A percentile compares a stretch with the other conserved stretches of the same genome.
Conservation (phyloP, 305 asterid genomes). For the Fraxinus platypoda region DNA sequence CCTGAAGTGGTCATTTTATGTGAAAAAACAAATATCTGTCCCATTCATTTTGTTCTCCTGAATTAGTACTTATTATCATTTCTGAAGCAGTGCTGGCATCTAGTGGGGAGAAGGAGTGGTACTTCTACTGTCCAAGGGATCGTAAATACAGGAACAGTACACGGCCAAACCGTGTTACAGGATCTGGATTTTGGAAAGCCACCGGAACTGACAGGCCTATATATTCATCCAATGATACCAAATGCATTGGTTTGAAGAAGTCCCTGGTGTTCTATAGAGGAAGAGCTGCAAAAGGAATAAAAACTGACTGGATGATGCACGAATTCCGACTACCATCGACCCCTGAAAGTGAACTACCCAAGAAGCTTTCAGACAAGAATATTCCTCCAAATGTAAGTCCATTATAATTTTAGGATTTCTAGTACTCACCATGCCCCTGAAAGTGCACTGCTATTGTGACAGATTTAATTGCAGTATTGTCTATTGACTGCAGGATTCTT, state of each 20-base stretch:
- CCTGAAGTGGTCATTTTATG: neutral
- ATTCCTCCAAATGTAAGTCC: conserved; percentile 51
- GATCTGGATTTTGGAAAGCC: conserved; percentile 93
- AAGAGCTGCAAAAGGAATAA: conserved; percentile 79
- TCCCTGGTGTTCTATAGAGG: conserved; percentile 84
- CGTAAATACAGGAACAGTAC: conserved; percentile 81
- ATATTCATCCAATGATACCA: conserved; percentile 59
- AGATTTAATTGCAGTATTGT: neutral
- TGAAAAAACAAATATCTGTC: neutral
- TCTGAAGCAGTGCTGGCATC: conserved; percentile 53
- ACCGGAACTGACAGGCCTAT: conserved; percentile 91
- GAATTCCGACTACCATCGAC: conserved; percentile 77
- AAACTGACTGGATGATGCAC: conserved; percentile 98
- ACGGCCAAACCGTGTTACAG: conserved; percentile 83
- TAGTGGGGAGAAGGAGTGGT: conserved; percentile 94
- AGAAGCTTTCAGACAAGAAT: conserved; percentile 49
- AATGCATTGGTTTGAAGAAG: conserved; percentile 82
- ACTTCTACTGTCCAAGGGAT: conserved; percentile 89
- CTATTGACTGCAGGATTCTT: conserved; percentile 55
- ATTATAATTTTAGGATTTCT: neutral
- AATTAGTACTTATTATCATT: neutral
- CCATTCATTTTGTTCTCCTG: neutral
- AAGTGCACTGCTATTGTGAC: neutral
- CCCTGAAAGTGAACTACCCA: conserved; percentile 42
- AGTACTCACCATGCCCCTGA: neutral